These are phyloP conservation scores for Exsudoporus frostii DNA, from an alignment of 768 basidiomycete genomes.

Conservation along the genomic window DNA sequence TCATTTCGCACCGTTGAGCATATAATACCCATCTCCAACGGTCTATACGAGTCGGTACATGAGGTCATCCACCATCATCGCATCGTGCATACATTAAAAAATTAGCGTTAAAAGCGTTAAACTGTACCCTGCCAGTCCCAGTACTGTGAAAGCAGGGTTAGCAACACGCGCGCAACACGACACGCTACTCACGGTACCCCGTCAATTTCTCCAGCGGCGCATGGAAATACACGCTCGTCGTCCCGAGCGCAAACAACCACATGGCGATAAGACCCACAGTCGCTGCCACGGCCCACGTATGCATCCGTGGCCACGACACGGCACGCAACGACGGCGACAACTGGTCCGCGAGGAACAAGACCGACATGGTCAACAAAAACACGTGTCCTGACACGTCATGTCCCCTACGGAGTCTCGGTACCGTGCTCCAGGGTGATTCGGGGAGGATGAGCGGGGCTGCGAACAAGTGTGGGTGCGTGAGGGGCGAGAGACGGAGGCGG, in stretches of 20 bases:
- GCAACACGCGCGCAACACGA: not conserved
- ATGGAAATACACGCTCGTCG: constrained; percentile 91
- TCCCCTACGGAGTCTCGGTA: constrained; percentile 69
- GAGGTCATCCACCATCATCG: not conserved
- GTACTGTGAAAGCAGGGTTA: constrained; percentile 25
- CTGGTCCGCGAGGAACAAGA: constrained; percentile 77
- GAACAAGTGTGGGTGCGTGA: constrained; percentile 66
- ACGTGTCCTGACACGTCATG: constrained; percentile 95
- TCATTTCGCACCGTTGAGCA: not conserved
- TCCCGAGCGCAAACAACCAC: constrained; percentile 73
- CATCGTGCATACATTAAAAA: constrained; percentile 3
- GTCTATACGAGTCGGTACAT: not conserved
- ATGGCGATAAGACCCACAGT: constrained; percentile 50
- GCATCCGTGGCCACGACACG: constrained; percentile 40
- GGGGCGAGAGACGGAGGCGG: constrained; percentile 48
- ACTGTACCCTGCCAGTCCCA: constrained; percentile 37
- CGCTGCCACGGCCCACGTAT: constrained; percentile 45
- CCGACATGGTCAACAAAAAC: constrained; percentile 80
- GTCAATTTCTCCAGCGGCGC: constrained; percentile 82
- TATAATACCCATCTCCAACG: not conserved
- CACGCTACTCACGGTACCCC: constrained; percentile 65
- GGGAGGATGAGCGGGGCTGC: constrained; percentile 37
- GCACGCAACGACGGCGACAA: constrained; percentile 51
- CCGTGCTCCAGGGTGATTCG: constrained; percentile 40
- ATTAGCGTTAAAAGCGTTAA: constrained; percentile 33